Evolutionary conservation across 1,139 yeast species (phyloP).

Genomic region (Yamadazyma spencermartinsiae): DNA sequence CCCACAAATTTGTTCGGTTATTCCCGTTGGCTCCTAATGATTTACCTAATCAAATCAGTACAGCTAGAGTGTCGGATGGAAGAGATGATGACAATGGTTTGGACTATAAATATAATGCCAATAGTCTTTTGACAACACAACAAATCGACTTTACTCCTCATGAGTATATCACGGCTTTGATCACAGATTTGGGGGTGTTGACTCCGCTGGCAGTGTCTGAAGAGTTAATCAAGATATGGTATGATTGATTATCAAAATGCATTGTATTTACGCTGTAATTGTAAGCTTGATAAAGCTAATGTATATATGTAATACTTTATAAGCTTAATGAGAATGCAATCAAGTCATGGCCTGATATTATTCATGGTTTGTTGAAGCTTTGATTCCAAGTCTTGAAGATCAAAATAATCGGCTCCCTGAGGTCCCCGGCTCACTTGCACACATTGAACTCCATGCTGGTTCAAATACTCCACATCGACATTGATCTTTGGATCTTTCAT

Average conservation of each 20-base stretch:
- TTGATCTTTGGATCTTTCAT: slow-evolving; percentile 46
- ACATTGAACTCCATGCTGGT: slow-evolving; percentile 45
- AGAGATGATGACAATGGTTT: neutral
- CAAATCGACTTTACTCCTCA: slow-evolving; percentile 92
- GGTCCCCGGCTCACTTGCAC: slow-evolving; percentile 37
- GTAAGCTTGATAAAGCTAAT: too few relatives aligned
- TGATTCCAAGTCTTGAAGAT: slow-evolving; percentile 36
- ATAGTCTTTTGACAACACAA: slow-evolving; percentile 35
- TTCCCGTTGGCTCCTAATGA: slow-evolving; percentile 95
- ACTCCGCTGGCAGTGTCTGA: slow-evolving; percentile 98
- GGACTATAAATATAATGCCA: slow-evolving; percentile 24
- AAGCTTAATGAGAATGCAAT: too few relatives aligned
- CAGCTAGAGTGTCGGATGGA: slow-evolving; percentile 3
- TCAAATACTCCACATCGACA: slow-evolving; percentile 45
- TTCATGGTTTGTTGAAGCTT: slow-evolving; percentile 26
- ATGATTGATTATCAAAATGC: slow-evolving; percentile 49
- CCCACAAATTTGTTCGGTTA: slow-evolving; percentile 94
- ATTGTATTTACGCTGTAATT: too few relatives aligned
- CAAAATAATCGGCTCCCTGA: slow-evolving; percentile 30
- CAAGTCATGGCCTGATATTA: too few relatives aligned
- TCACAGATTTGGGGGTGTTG: slow-evolving; percentile 93
- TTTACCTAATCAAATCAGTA: slow-evolving; percentile 63
- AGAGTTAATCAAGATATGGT: slow-evolving; percentile 97
- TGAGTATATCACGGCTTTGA: slow-evolving; percentile 90
- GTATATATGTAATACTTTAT: too few relatives aligned